Evolutionary conservation across 352 stramenopile species (phyloP).

Genomic region (Phytophthora nicotianae): DNA sequence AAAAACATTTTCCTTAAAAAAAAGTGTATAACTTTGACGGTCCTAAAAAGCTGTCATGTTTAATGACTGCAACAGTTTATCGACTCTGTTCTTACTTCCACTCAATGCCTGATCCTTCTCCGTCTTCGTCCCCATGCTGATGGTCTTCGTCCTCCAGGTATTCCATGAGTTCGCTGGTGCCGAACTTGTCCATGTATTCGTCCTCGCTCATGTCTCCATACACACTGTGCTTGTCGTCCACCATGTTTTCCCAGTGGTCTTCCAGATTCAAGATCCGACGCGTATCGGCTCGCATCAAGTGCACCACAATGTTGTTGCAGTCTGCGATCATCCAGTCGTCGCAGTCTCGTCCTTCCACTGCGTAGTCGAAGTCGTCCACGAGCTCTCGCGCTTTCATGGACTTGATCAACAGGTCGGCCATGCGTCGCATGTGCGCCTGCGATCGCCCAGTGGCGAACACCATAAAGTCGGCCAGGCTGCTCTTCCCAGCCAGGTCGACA

Average conservation of each 20-base stretch:
- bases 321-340: conserved; percentile 94
- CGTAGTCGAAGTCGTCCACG: conserved; percentile 80
- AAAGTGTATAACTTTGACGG: too few species aligned
- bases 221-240: conserved; percentile 79
- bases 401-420: conserved; percentile 88
- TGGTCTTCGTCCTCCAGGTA: conserved; percentile 76
- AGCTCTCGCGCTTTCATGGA: conserved; percentile 78
- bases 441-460: conserved; percentile 88
- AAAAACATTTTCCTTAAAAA: conserved; percentile 20
- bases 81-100: conserved; percentile 56
- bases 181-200: conserved; percentile 90
- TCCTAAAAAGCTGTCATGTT: too few species aligned
- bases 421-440: conserved; percentile 86
- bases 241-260: conserved; percentile 87
- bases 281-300: conserved; percentile 84
- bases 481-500: conserved; percentile 77
- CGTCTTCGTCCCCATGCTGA: conserved; percentile 34
- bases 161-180: conserved; percentile 87
- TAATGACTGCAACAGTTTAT: background rate
- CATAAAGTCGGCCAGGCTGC: conserved; percentile 88
- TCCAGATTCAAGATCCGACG: conserved; percentile 77
- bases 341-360: conserved; percentile 86
- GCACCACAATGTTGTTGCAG: conserved; percentile 90
- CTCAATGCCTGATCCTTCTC: conserved; percentile 50
- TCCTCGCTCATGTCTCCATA: conserved; percentile 84